These are phyloP conservation scores for Hsuehochloa calcarea DNA, from an alignment of 176 grass and related monocot species.

Conservation along the genomic window DNA sequence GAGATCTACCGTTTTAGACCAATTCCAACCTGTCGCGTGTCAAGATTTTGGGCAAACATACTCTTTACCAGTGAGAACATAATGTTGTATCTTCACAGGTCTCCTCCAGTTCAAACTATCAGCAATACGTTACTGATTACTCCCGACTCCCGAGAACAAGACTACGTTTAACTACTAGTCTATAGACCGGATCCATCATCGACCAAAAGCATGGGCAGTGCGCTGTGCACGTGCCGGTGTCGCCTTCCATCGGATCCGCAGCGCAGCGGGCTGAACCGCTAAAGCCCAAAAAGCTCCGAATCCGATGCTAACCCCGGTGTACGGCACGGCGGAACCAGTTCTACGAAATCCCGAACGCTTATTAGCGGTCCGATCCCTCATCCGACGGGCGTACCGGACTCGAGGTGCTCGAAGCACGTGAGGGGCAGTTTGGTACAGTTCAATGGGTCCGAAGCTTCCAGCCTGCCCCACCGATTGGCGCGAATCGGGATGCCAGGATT, in stretches of 20 bases:
- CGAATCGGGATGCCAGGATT: background rate
- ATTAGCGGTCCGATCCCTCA: background rate
- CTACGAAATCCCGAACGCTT: background rate
- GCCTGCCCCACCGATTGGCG: background rate
- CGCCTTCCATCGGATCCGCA: constrained; percentile 2
- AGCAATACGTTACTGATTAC: too few species aligned
- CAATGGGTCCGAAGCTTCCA: background rate
- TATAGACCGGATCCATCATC: background rate
- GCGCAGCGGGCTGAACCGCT: background rate
- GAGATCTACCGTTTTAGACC: too few species aligned
- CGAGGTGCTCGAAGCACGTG: background rate
- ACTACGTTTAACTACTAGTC: too few species aligned
- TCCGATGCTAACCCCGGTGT: background rate
- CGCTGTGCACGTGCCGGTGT: constrained; percentile 32
- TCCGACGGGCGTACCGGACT: background rate
- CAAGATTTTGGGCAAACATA: too few species aligned
- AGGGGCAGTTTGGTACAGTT: background rate
- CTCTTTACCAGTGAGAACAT: too few species aligned
- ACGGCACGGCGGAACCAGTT: background rate
- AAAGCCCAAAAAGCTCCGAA: background rate
- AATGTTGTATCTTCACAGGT: too few species aligned
- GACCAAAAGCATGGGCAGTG: background rate
- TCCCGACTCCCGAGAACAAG: too few species aligned
- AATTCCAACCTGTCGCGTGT: too few species aligned
- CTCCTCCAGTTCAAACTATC: too few species aligned